Percentiles rank a stretch among this genome's conserved stretches.
Conservation (phyloP, 306 rosid species). For the Trichosanthes cucumerina region DNA sequence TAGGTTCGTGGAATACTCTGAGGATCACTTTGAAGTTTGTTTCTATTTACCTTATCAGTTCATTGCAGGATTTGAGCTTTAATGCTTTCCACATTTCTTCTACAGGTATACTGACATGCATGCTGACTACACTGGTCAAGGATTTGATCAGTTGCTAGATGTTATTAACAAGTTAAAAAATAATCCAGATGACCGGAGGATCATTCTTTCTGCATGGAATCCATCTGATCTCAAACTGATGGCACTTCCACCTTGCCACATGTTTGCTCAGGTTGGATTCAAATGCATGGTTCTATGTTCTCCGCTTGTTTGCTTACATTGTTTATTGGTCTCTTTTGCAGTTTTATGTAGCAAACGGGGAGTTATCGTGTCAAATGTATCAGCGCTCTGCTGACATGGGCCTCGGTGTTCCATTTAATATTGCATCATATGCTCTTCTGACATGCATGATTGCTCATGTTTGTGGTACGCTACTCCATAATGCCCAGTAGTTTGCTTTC, state of each 20-base stretch:
- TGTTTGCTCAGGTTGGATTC: conserved; percentile 74
- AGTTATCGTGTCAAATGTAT: conserved; percentile 92
- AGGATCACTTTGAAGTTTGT: not conserved
- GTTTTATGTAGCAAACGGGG: conserved; percentile 89
- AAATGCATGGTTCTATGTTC: not conserved
- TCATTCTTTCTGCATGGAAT: conserved; percentile 91
- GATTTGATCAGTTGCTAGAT: conserved; percentile 84
- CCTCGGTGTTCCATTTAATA: conserved; percentile 86
- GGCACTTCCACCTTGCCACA: conserved; percentile 99
- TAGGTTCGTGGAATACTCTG: conserved; percentile 38
- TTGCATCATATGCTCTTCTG: conserved; percentile 91
- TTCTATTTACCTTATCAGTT: not conserved
- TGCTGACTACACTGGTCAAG: conserved; percentile 83
- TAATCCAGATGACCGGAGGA: conserved; percentile 80
- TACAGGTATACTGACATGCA: conserved; percentile 87
- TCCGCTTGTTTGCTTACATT: not conserved
- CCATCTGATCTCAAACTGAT: conserved; percentile 83
- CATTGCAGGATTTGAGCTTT: not conserved
- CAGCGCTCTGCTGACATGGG: conserved; percentile 97
- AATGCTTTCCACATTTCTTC: conserved; percentile 7
- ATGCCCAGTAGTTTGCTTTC: not conserved
- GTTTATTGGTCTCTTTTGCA: conserved; percentile 21
- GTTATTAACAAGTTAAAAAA: conserved; percentile 76
- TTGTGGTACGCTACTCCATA: conserved; percentile 60
- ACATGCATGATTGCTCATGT: conserved; percentile 96